These are phyloP conservation scores for Gamsiella multidivaricata DNA, from an alignment of 192 early-diverging fungal genomes.

Conservation along the genomic window DNA sequence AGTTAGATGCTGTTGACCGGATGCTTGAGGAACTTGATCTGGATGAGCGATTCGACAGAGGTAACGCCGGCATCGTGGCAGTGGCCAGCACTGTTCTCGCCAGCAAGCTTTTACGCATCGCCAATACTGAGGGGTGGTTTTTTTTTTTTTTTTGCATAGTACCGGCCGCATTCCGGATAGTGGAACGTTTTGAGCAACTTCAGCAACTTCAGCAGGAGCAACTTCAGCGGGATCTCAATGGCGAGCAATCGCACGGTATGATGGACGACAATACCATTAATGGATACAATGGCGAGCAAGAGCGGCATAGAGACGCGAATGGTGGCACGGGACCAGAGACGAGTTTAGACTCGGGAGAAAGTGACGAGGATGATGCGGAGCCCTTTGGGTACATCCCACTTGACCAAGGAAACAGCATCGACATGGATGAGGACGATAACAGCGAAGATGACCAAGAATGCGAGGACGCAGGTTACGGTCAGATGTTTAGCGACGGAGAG, in stretches of 20 bases:
- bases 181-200: slow-evolving; percentile 39
- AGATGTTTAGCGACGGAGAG: slow-evolving; percentile 31
- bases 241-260: too few species aligned
- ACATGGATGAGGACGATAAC: slow-evolving; percentile 6
- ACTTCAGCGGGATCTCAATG: background rate
- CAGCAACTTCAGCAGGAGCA: slow-evolving; percentile 10
- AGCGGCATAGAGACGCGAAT: too few species aligned
- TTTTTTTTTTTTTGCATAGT: slow-evolving; percentile 2
- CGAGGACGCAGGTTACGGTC: background rate
- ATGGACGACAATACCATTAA: too few species aligned
- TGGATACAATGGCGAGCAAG: too few species aligned
- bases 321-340: too few species aligned
- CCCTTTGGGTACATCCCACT: slow-evolving; percentile 49
- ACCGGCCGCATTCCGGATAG: slow-evolving; percentile 47
- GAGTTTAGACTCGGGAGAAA: background rate
- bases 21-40: slow-evolving; percentile 48
- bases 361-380: slow-evolving; percentile 3
- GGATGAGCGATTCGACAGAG: slow-evolving; percentile 41
- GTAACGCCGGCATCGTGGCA: background rate
- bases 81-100: background rate
- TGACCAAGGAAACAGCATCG: slow-evolving; percentile 15
- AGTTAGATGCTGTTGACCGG: slow-evolving; percentile 50
- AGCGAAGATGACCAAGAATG: slow-evolving; percentile 13
- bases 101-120: too few species aligned
- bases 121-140: too few species aligned